Evolutionary conservation across 2,329 filamentous ascomycete genomes (phyloP).

Genomic region (Exophiala sp.): DNA sequence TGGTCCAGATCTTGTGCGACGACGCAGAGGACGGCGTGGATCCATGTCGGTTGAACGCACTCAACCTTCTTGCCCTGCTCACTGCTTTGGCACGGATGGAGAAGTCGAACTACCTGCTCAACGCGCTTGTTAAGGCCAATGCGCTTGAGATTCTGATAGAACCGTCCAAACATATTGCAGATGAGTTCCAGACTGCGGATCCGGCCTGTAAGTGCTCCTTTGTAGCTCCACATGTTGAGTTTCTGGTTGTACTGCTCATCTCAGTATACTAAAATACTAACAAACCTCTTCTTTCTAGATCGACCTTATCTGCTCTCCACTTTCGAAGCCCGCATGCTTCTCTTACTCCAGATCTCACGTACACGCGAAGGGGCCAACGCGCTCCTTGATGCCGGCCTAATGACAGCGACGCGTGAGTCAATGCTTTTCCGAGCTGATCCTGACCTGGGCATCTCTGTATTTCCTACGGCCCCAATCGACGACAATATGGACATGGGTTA

Average conservation of each 20-base stretch:
- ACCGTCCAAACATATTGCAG: slow-evolving; percentile 69
- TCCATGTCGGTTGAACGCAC: slow-evolving; percentile 73
- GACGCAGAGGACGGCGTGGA: slow-evolving; percentile 83
- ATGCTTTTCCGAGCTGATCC: slow-evolving; percentile 86
- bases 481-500: background rate
- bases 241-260: no score
- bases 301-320: slow-evolving; percentile 52
- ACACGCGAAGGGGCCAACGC: slow-evolving; percentile 76
- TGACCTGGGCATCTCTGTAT: slow-evolving; percentile 66
- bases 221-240: no score
- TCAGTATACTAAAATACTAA: slow-evolving; percentile 8
- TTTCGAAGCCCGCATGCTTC: slow-evolving; percentile 69
- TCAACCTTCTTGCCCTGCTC: slow-evolving; percentile 75
- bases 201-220: slow-evolving; percentile 47
- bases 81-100: slow-evolving; percentile 68
- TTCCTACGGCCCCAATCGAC: slow-evolving; percentile 7
- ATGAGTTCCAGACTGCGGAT: slow-evolving; percentile 60
- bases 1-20: slow-evolving; percentile 84
- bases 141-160: slow-evolving; percentile 88
- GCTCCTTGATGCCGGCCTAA: slow-evolving; percentile 83
- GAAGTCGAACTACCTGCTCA: slow-evolving; percentile 67
- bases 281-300: slow-evolving; percentile 38
- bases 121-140: slow-evolving; percentile 76
- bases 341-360: slow-evolving; percentile 78
- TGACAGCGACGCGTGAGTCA: slow-evolving; percentile 72